Conservation (phyloP, 2,329 filamentous ascomycete genomes). For the Fusarium gaditjirri region DNA sequence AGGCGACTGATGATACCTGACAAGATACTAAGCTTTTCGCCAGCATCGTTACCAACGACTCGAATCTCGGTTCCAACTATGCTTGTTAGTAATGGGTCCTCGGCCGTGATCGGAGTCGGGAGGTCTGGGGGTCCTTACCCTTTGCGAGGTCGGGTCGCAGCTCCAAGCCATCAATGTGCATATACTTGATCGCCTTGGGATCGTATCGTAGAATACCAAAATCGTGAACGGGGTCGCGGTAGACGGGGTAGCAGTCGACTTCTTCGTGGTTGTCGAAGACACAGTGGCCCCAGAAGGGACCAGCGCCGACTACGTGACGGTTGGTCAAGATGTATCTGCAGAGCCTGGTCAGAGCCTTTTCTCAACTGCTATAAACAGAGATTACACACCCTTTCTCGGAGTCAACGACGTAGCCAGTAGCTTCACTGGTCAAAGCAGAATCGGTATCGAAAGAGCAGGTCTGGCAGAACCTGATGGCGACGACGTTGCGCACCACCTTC, state of each 20-base stretch:
- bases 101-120: not conserved
- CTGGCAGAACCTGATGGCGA: slow-evolving; percentile 99
- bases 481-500: slow-evolving; percentile 91
- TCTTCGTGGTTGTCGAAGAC: slow-evolving; percentile 99
- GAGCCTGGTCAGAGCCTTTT: not conserved
- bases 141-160: slow-evolving; percentile 87
- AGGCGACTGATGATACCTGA: slow-evolving; percentile 97
- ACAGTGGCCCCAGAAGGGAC: slow-evolving; percentile 97
- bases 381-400: slow-evolving; percentile 80
- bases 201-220: slow-evolving; percentile 98
- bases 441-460: slow-evolving; percentile 99
- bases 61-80: slow-evolving; percentile 90
- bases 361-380: not conserved
- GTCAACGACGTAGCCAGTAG: slow-evolving; percentile 97
- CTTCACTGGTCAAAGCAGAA: slow-evolving; percentile 89
- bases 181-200: slow-evolving; percentile 95
- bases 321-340: slow-evolving; percentile 82
- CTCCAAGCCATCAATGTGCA: slow-evolving; percentile 83
- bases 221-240: slow-evolving; percentile 97
- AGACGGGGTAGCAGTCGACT: slow-evolving; percentile 95
- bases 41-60: slow-evolving; percentile 97
- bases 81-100: slow-evolving; percentile 27
- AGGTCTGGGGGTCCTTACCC: slow-evolving; percentile 52
- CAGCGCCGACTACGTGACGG: slow-evolving; percentile 92
- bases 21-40: slow-evolving; percentile 97